Base-by-base conservation (phyloP, 768 basidiomycete genomes). In the Phlebiopsis flavidoalba region DNA sequence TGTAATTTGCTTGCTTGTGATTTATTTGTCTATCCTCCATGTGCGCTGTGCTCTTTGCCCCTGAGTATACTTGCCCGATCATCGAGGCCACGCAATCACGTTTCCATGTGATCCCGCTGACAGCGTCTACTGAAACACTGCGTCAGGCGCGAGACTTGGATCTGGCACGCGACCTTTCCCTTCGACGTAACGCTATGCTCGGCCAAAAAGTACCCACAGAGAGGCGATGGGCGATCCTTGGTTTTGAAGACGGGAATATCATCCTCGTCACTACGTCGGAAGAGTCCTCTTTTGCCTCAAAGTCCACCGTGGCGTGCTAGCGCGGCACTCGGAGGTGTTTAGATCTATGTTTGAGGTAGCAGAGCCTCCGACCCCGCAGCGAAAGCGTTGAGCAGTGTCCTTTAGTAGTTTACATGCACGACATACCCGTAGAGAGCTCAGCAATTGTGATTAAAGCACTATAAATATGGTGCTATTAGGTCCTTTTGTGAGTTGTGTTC, bases 161-260 rank as follows among this genome's bases (percentile, higher is more conserved):
- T 14, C 40, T 43, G 40, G n/a, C 40, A 43, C 40, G 17, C 40
- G 17, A 43, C 40, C 17, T 43, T n/a, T 43, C 50, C 31, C 22
- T 10, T 8, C 48, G 19, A 19, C 48, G 48, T 11, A 49, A 49
- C 11, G 7, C 21, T 31, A 53, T 53, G 52, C 26, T 8, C 31
- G 31, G 35, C 12, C 35, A 31, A 5, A 36, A n/a, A 7, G 54
- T 55, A 21, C 54, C 54, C 14, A 14, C 36, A 10, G 22, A 36
- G 8, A 55, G 22, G 54, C 36, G 54, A 55, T n/a, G n/a, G 26
- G 73, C 72, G 26, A 72, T 83, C 72, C 83, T 81, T 15, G 85
- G 80, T 81, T 83, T 86, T 65, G 80, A 84, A 22, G 84, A 85
- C 63, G 84, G 83, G 17, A 86, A 85, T 67, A 75, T 85, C 51